A percentile compares a stretch with the other conserved stretches of the same genome.
phyloP scores from a whole-genome alignment of 2,329 filamentous ascomycete genomes.

The Pseudocercospora pini-densiflorae region DNA sequence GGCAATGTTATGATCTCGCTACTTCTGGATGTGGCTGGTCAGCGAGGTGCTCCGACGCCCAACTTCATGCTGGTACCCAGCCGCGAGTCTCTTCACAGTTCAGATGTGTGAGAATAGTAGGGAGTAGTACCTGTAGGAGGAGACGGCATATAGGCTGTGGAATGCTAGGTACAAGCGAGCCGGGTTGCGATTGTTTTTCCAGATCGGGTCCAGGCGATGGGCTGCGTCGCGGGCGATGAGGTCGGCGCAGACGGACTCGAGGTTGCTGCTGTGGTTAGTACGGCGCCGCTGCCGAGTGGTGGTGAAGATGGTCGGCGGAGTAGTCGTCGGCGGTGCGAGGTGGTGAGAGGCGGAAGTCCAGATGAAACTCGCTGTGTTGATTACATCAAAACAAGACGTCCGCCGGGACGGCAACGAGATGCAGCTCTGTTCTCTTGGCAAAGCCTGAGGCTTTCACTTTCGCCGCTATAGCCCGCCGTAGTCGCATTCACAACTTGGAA shows the following conservation, averaged over 20 bases:
- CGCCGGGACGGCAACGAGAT: not conserved
- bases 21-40: slow-evolving; percentile 11
- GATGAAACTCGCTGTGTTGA: slow-evolving; percentile 1
- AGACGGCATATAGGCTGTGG: slow-evolving; percentile 13
- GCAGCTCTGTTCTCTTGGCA: not conserved
- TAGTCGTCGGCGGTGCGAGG: not conserved
- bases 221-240: slow-evolving; percentile 5
- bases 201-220: not conserved
- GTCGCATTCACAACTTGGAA: no score
- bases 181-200: slow-evolving; percentile 4
- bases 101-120: not conserved
- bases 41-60: slow-evolving; percentile 8
- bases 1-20: slow-evolving; percentile 8
- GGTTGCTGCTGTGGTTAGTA: not conserved
- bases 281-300: not conserved
- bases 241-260: not conserved
- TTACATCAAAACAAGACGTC: not conserved
- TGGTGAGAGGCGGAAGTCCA: not conserved
- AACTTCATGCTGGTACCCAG: not conserved
- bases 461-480: not conserved
- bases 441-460: not conserved
- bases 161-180: slow-evolving; percentile 10
- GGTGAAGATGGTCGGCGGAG: not conserved
- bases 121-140: slow-evolving; percentile 10
- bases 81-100: not conserved